A percentile compares a stretch with the other conserved stretches of the same genome.
Conservation (phyloP, 2,329 filamentous ascomycete genomes). For the Pyricularia grisea region DNA sequence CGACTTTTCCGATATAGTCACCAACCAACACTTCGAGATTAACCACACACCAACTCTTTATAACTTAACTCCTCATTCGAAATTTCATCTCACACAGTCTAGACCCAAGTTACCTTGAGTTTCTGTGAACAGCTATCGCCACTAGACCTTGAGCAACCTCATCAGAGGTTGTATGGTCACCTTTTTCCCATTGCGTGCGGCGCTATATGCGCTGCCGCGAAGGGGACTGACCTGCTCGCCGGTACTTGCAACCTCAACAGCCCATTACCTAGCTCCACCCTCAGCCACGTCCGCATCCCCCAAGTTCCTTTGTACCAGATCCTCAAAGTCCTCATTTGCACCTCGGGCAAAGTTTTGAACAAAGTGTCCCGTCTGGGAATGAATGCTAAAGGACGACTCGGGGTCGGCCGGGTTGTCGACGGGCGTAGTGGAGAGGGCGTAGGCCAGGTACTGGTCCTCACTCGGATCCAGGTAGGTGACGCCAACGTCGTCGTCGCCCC, state of each 20-base stretch:
- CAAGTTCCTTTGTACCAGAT: neutral
- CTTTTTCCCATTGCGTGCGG: slow-evolving; percentile 44
- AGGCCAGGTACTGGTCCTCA: slow-evolving; percentile 28
- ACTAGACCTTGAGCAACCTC: neutral
- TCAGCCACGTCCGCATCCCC: neutral
- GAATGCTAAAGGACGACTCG: slow-evolving; percentile 29
- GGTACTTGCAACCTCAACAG: neutral
- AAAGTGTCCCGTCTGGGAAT: slow-evolving; percentile 31
- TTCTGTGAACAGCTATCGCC: neutral
- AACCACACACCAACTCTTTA: neutral
- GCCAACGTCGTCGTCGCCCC: slow-evolving; percentile 30
- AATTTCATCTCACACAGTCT: neutral
- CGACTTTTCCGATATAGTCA: neutral
- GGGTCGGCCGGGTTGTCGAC: slow-evolving; percentile 26
- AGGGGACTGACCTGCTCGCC: slow-evolving; percentile 30
- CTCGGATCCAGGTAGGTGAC: slow-evolving; percentile 26
- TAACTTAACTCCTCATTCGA: neutral
- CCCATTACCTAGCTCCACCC: neutral
- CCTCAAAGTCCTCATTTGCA: slow-evolving; percentile 22
- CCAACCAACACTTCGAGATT: neutral
- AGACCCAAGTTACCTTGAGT: neutral
- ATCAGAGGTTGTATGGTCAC: slow-evolving; percentile 11
- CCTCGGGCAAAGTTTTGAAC: slow-evolving; percentile 24
- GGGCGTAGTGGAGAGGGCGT: slow-evolving; percentile 25
- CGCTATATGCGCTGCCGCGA: slow-evolving; percentile 37